Conservation (phyloP, 164 flowering plant species). For the Sedum album region DNA sequence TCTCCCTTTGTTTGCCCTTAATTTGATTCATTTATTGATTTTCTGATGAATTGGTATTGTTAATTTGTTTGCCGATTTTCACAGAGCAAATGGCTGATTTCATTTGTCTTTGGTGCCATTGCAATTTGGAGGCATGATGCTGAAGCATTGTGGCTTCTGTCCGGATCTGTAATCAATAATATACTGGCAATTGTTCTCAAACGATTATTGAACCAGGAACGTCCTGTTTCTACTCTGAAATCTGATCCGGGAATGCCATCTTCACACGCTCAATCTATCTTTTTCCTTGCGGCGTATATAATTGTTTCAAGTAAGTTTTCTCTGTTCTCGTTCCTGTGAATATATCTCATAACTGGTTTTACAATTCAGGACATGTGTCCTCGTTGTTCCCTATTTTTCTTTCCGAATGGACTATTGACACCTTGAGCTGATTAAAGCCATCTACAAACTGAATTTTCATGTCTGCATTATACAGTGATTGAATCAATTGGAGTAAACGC, state of each 20-base stretch:
- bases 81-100: slow-evolving; percentile 91
- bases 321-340: neutral
- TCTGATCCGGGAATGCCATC: slow-evolving; percentile 89
- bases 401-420: too few relatives aligned
- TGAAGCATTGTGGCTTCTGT: slow-evolving; percentile 57
- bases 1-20: too few relatives aligned
- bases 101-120: slow-evolving; percentile 37
- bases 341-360: too few relatives aligned
- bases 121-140: slow-evolving; percentile 76
- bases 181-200: slow-evolving; percentile 52
- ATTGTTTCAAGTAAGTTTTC: slow-evolving; percentile 46
- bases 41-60: neutral
- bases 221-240: slow-evolving; percentile 23
- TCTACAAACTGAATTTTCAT: too few relatives aligned
- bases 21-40: too few relatives aligned
- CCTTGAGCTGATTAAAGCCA: too few relatives aligned
- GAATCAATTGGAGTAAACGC: slow-evolving; percentile 49
- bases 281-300: too few relatives aligned
- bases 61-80: neutral
- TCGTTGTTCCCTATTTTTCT: too few relatives aligned
- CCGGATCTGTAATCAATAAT: slow-evolving; percentile 58
- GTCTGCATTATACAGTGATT: slow-evolving; percentile 30
- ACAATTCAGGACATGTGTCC: too few relatives aligned
- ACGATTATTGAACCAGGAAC: too few relatives aligned
- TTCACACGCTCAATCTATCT: too few relatives aligned